Conservation (phyloP, 768 basidiomycete genomes). For the Termitomyces sp. region DNA sequence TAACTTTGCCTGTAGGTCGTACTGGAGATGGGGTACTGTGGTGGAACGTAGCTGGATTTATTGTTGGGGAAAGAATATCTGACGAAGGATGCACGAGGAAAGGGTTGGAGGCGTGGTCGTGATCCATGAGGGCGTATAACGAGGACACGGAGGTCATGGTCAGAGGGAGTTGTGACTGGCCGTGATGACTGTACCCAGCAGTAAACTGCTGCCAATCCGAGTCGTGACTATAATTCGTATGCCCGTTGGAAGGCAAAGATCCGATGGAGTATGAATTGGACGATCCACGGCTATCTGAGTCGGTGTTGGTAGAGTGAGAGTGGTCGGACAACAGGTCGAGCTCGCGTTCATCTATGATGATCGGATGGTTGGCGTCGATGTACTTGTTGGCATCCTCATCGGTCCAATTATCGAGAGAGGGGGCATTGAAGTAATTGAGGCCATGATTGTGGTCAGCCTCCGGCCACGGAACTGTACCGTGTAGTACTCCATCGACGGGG, state of each 20-base stretch:
- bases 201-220: slow-evolving; percentile 7
- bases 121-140: neutral
- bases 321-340: slow-evolving; percentile 14
- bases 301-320: slow-evolving; percentile 10
- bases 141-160: slow-evolving; percentile 1
- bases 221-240: neutral
- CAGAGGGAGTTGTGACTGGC: slow-evolving; percentile 4
- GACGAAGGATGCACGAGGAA: neutral
- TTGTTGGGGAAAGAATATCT: slow-evolving; percentile 4
- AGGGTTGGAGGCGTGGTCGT: neutral
- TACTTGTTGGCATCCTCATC: slow-evolving; percentile 8
- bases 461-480: slow-evolving; percentile 4
- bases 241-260: slow-evolving; percentile 5
- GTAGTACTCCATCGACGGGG: neutral
- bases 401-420: slow-evolving; percentile 5
- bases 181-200: slow-evolving; percentile 5
- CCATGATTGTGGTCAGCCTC: slow-evolving; percentile 11
- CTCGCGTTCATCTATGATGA: slow-evolving; percentile 11
- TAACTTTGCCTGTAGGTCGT: neutral
- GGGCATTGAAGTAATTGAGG: slow-evolving; percentile 1
- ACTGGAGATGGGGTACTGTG: neutral
- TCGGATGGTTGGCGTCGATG: slow-evolving; percentile 5
- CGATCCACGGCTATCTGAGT: slow-evolving; percentile 12
- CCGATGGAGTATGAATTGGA: slow-evolving; percentile 9
- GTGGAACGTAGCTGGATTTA: slow-evolving; percentile 8